Evolutionary conservation across 306 rosid species (phyloP).

Genomic region (Astragalus glycyphyllos): DNA sequence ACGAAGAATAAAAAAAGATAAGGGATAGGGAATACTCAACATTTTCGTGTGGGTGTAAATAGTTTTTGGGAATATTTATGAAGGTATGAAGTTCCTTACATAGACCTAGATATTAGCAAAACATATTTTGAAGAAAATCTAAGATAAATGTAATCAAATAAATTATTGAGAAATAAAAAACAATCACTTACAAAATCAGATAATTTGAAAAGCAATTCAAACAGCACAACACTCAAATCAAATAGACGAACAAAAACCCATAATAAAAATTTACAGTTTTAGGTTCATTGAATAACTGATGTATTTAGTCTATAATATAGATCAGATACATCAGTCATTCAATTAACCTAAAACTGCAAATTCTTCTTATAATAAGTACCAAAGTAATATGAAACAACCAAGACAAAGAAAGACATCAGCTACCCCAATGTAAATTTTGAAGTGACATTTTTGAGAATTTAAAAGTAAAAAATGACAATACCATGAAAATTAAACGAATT

Average conservation of each 20-base stretch:
- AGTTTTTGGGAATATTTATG: too few relatives aligned
- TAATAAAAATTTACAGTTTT: not conserved
- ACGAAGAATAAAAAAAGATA: too few relatives aligned
- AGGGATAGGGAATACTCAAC: too few relatives aligned
- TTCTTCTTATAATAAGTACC: too few relatives aligned
- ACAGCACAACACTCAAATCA: slow-evolving; percentile 9
- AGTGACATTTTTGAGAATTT: slow-evolving; percentile 27
- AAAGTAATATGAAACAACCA: not conserved
- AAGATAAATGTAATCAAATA: not conserved
- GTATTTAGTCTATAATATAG: too few relatives aligned
- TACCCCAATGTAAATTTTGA: not conserved
- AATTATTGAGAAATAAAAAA: not conserved
- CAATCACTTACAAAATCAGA: not conserved
- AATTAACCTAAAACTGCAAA: too few relatives aligned
- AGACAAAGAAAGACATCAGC: slow-evolving; percentile 13
- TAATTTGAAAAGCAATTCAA: slow-evolving; percentile 27
- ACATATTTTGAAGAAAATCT: not conserved
- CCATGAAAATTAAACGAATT: slow-evolving; percentile 10
- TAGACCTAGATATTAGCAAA: not conserved
- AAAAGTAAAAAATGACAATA: not conserved
- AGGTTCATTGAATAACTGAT: too few relatives aligned
- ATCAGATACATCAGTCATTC: too few relatives aligned
- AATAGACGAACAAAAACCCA: not conserved
- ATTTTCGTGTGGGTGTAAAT: too few relatives aligned
- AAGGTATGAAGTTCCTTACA: too few relatives aligned